phyloP scores from a whole-genome alignment of 2,329 filamentous ascomycete species.

The Orbilia blumenaviensis region DNA sequence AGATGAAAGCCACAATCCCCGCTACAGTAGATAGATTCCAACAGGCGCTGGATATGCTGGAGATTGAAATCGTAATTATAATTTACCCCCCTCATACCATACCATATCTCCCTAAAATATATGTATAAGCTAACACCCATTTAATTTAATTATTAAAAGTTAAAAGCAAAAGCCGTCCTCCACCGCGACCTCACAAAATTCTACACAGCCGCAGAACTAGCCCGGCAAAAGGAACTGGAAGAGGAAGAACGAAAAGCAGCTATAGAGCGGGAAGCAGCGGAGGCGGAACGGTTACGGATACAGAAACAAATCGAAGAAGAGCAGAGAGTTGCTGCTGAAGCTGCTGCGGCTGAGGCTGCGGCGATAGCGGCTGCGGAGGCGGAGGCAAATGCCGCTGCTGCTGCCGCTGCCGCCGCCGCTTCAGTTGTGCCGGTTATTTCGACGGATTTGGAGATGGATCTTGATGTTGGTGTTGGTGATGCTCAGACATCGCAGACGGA shows the following conservation, averaged over 20 bases:
- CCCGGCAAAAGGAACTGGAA: conserved; percentile 50
- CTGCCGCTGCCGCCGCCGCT: not conserved
- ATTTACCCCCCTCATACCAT: not conserved
- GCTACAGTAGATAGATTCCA: conserved; percentile 57
- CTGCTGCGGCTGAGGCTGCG: conserved; percentile 11
- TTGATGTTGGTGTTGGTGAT: not conserved
- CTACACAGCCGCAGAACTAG: conserved; percentile 54
- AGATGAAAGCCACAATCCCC: conserved; percentile 54
- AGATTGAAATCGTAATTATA: conserved; percentile 58
- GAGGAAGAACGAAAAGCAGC: conserved; percentile 52
- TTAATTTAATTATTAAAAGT: conserved; percentile 13
- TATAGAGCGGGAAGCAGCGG: conserved; percentile 41
- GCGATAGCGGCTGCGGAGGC: no score
- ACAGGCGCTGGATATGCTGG: conserved; percentile 56
- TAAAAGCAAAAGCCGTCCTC: conserved; percentile 56
- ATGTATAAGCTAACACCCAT: no score
- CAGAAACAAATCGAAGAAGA: conserved; percentile 48
- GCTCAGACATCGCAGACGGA: no score
- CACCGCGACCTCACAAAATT: conserved; percentile 55
- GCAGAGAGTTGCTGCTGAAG: conserved; percentile 14
- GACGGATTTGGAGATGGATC: conserved; percentile 34
- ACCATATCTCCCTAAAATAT: no score
- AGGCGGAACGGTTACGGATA: conserved; percentile 37
- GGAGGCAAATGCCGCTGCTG: not conserved
- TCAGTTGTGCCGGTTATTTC: not conserved